Evolutionary conservation across 1,139 yeast species (phyloP).

Genomic region (Pichia sp.): DNA sequence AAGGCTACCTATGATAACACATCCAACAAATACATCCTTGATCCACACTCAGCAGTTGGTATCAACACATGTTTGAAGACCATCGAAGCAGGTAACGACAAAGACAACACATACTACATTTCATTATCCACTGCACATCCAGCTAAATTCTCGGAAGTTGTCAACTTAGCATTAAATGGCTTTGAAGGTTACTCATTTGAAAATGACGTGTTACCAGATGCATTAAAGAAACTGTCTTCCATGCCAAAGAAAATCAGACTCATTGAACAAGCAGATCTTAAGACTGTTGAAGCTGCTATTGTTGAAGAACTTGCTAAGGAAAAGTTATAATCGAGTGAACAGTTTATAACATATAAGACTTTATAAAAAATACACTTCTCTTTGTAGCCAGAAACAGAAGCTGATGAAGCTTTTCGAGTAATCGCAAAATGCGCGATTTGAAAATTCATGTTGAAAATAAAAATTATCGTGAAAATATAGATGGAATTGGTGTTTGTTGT

Average conservation of each 20-base stretch:
- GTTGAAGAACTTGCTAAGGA: slow-evolving; percentile 59
- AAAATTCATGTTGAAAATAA: background rate
- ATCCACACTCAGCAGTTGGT: slow-evolving; percentile 97
- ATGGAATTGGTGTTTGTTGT: background rate
- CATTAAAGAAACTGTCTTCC: slow-evolving; percentile 62
- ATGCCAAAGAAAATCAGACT: slow-evolving; percentile 72
- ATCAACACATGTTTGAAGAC: slow-evolving; percentile 67
- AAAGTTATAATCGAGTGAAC: slow-evolving; percentile 10
- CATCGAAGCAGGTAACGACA: slow-evolving; percentile 43
- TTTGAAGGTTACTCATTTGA: slow-evolving; percentile 77
- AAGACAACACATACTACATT: slow-evolving; percentile 47
- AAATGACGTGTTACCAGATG: slow-evolving; percentile 80
- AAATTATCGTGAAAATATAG: background rate
- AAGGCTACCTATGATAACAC: slow-evolving; percentile 52
- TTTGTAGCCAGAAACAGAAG: background rate
- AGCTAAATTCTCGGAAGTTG: slow-evolving; percentile 96
- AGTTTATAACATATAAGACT: background rate
- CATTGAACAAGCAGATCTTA: slow-evolving; percentile 68
- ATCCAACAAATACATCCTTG: slow-evolving; percentile 73
- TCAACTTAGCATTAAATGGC: slow-evolving; percentile 64
- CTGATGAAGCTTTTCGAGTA: background rate
- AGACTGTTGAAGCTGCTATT: slow-evolving; percentile 66
- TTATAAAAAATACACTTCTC: background rate
- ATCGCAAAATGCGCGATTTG: background rate
- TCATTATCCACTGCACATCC: slow-evolving; percentile 97